Evolutionary conservation across 1,284 basidiomycete genomes (phyloP).

Genomic region (Pyrrhoderma noxium): DNA sequence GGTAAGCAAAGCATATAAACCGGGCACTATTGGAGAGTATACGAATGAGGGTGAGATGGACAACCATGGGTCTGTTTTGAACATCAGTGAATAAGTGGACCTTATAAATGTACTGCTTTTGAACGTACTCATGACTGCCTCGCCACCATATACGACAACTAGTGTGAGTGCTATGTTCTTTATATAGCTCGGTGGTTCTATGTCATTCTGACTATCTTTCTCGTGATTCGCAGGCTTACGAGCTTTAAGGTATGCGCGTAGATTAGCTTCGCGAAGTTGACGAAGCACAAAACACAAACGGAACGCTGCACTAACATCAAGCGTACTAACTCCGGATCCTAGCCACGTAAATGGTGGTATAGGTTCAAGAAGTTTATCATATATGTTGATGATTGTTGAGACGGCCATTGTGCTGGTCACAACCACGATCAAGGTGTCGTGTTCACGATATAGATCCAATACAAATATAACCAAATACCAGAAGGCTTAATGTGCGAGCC

Average conservation of each 20-base stretch:
- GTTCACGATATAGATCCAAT: too few species aligned
- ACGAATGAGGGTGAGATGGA: slow-evolving; percentile 63
- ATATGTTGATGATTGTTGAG: slow-evolving; percentile 44
- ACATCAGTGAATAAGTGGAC: neutral
- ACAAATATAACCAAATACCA: too few species aligned
- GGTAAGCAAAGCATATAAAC: slow-evolving; percentile 47
- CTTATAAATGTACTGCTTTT: too few species aligned
- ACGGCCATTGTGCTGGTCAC: slow-evolving; percentile 23
- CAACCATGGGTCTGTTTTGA: slow-evolving; percentile 48
- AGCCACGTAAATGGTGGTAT: slow-evolving; percentile 63
- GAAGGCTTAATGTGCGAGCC: too few species aligned
- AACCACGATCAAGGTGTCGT: too few species aligned
- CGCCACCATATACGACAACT: slow-evolving; percentile 66
- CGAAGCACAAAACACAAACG: slow-evolving; percentile 61
- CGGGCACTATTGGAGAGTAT: slow-evolving; percentile 51
- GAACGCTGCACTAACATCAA: slow-evolving; percentile 59
- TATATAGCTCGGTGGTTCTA: slow-evolving; percentile 49
- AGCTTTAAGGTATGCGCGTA: slow-evolving; percentile 35
- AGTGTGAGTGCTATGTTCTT: slow-evolving; percentile 51
- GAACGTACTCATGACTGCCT: slow-evolving; percentile 51
- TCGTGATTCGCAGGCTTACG: neutral
- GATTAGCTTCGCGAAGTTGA: slow-evolving; percentile 50
- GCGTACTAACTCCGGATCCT: slow-evolving; percentile 46
- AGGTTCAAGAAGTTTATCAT: slow-evolving; percentile 48
- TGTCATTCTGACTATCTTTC: slow-evolving; percentile 16